Evolutionary conservation across 176 grass and related monocot species (phyloP).

Genomic region (Puccinellia tenuiflora): DNA sequence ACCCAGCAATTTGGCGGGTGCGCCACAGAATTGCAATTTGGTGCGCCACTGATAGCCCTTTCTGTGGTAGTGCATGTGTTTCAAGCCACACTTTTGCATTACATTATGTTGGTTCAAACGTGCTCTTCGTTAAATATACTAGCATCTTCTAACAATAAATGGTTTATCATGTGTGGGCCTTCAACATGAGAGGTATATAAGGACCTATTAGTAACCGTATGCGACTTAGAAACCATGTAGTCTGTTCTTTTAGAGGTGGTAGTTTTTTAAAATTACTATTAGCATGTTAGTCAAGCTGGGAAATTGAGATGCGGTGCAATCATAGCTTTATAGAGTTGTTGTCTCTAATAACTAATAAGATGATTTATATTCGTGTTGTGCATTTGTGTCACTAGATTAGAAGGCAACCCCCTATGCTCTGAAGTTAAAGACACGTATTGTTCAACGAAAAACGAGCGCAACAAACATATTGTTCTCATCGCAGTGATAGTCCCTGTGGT

Average conservation of each 20-base stretch:
- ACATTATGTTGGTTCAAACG: neutral
- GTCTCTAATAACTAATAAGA: neutral
- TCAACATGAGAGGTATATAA: too few relatives aligned
- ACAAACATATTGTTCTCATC: fast-evolving
- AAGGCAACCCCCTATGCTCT: constrained; percentile 10
- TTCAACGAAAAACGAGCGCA: neutral
- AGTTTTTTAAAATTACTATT: neutral
- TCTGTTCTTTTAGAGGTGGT: neutral
- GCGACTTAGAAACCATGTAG: neutral
- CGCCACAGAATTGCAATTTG: too few relatives aligned
- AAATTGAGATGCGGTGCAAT: neutral
- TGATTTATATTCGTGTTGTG: neutral
- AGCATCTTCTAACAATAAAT: neutral
- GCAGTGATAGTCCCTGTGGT: neutral
- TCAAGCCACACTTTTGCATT: neutral
- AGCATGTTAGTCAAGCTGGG: neutral
- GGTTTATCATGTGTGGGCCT: neutral
- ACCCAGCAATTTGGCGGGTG: too few relatives aligned
- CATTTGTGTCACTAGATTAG: neutral
- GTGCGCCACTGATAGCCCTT: too few relatives aligned
- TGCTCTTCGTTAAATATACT: neutral
- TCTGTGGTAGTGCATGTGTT: too few relatives aligned
- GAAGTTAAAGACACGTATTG: neutral
- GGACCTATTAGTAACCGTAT: neutral
- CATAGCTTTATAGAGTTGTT: neutral